These are phyloP conservation scores for Erucastrum elatum DNA, from an alignment of 345 rosid species.

Conservation along the genomic window DNA sequence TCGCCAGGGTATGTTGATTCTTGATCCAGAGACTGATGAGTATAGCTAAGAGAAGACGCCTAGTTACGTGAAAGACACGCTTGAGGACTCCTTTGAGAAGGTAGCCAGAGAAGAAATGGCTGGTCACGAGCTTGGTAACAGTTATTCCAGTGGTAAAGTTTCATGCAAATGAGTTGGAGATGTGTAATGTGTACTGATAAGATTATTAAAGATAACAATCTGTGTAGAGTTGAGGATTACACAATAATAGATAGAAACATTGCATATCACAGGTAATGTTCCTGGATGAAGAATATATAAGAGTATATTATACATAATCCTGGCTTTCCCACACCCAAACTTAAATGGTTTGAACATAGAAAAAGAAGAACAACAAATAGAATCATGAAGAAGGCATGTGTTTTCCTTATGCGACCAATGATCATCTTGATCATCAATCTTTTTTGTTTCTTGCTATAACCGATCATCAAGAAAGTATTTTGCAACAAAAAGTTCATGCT, in stretches of 20 bases:
- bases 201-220: too few relatives aligned
- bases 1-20: constrained; percentile 84
- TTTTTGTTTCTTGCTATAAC: background rate
- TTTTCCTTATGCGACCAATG: background rate
- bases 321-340: background rate
- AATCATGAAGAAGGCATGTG: background rate
- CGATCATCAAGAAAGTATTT: background rate
- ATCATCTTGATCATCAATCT: background rate
- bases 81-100: constrained; percentile 74
- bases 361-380: background rate
- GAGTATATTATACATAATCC: constrained; percentile 23
- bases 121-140: constrained; percentile 93
- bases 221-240: too few relatives aligned
- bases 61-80: constrained; percentile 75
- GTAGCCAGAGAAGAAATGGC: constrained; percentile 91
- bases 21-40: constrained; percentile 78
- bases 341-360: background rate
- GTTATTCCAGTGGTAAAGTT: constrained; percentile 34
- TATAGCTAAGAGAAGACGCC: constrained; percentile 83
- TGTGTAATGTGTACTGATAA: background rate
- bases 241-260: too few relatives aligned
- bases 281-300: background rate
- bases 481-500: constrained; percentile 31
- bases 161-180: background rate
- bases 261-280: background rate